Percentiles rank a stretch among this genome's conserved stretches.
Evolutionary conservation across 2,329 filamentous ascomycete genomes (phyloP).

Genomic region (Fusarium stilboides): DNA sequence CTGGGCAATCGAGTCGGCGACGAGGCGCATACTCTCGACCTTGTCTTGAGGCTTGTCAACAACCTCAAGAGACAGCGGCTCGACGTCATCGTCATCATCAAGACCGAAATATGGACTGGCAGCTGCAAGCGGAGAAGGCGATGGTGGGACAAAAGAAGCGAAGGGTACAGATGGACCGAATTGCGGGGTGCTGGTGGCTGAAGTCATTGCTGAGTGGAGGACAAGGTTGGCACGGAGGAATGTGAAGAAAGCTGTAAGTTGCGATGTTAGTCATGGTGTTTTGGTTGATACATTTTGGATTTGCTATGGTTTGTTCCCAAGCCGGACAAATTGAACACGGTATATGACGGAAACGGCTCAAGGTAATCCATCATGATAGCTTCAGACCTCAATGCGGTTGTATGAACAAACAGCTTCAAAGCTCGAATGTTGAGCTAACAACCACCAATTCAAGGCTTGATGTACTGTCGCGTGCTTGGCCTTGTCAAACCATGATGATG

Average conservation of each 20-base stretch:
- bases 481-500: slow-evolving; percentile 5
- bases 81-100: slow-evolving; percentile 63
- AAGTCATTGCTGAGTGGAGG: slow-evolving; percentile 74
- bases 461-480: slow-evolving; percentile 19
- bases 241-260: slow-evolving; percentile 80
- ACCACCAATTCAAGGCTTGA: slow-evolving; percentile 4
- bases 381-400: not conserved
- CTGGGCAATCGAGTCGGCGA: slow-evolving; percentile 87
- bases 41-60: slow-evolving; percentile 72
- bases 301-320: slow-evolving; percentile 4
- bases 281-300: not conserved
- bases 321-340: not conserved
- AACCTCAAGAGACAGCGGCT: slow-evolving; percentile 74
- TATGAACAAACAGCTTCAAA: slow-evolving; percentile 3
- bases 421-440: slow-evolving; percentile 6
- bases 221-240: slow-evolving; percentile 86
- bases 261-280: slow-evolving; percentile 39
- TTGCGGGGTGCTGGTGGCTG: slow-evolving; percentile 75
- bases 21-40: slow-evolving; percentile 77
- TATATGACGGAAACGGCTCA: slow-evolving; percentile 5
- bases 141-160: slow-evolving; percentile 60
- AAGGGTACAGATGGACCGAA: slow-evolving; percentile 64
- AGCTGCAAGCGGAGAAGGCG: slow-evolving; percentile 71
- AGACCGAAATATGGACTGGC: slow-evolving; percentile 70
- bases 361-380: not conserved